Evolutionary conservation across 176 grass and related monocot species (phyloP).

Genomic region (Musa beccarii): DNA sequence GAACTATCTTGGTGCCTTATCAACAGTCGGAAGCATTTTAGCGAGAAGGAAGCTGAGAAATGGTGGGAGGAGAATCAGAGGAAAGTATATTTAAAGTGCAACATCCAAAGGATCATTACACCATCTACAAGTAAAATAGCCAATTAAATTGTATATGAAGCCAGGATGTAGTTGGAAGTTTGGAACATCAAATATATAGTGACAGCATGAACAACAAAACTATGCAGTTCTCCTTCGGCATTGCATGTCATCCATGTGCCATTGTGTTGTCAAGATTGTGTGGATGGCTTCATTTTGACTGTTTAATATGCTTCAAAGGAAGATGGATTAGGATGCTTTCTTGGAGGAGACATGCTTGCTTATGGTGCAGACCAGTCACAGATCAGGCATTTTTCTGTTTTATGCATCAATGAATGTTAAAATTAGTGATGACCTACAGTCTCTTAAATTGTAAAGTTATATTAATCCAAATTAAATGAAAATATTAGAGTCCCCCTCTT

Average conservation of each 20-base stretch:
- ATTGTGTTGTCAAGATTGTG: no score
- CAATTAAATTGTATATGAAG: neutral
- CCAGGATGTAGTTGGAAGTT: neutral
- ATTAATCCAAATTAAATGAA: neutral
- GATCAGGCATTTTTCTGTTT: no score
- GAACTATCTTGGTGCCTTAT: neutral
- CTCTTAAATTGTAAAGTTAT: neutral
- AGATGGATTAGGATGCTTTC: no score
- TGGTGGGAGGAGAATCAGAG: constrained; percentile 79
- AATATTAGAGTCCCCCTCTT: neutral
- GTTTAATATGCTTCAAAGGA: neutral
- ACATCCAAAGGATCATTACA: constrained; percentile 17
- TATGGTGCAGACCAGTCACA: no score
- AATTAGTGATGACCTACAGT: neutral
- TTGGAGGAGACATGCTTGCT: no score
- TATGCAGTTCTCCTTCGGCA: neutral
- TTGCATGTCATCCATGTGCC: neutral
- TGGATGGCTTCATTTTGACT: neutral
- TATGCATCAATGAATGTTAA: neutral
- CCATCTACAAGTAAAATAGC: neutral
- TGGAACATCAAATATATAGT: neutral
- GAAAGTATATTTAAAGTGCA: constrained; percentile 40
- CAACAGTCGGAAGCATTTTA: constrained; percentile 77
- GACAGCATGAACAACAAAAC: no score
- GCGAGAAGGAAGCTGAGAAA: constrained; percentile 59